Evolutionary conservation across 352 stramenopile genomes (phyloP).

Genomic region (Phytophthora aleatoria): DNA sequence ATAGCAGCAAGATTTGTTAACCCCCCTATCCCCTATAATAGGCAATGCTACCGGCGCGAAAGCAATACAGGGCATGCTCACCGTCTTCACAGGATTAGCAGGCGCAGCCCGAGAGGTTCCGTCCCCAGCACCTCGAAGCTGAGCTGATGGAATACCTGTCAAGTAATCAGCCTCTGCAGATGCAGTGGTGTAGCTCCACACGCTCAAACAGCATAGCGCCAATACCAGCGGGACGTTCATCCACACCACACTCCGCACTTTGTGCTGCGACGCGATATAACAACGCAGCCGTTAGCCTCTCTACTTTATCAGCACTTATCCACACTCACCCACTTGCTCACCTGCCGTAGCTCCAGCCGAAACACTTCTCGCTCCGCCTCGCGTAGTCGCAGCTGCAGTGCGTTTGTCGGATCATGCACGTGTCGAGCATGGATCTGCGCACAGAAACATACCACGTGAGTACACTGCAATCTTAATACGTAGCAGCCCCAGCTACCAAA

Average conservation of each 20-base stretch:
- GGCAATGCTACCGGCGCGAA: neutral
- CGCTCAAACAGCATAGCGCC: conserved; percentile 43
- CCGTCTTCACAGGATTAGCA: conserved; percentile 36
- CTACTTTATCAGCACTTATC: neutral
- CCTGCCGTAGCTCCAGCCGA: conserved; percentile 40
- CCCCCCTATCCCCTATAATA: neutral
- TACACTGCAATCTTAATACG: neutral
- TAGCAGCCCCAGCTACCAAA: neutral
- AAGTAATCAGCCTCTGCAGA: conserved; percentile 9
- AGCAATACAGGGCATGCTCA: conserved; percentile 6
- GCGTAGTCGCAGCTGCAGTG: conserved; percentile 47
- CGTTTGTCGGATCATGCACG: conserved; percentile 55
- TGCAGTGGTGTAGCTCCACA: conserved; percentile 37
- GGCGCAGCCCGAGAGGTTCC: neutral
- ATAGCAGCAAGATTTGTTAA: neutral
- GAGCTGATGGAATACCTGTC: conserved; percentile 1
- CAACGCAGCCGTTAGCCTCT: neutral
- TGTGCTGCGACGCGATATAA: conserved; percentile 27
- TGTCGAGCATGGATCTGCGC: conserved; percentile 46
- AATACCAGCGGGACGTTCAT: conserved; percentile 43
- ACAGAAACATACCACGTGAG: conserved; percentile 2
- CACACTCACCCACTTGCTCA: conserved; percentile 12
- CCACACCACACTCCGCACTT: conserved; percentile 40
- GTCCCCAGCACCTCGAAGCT: conserved; percentile 25
- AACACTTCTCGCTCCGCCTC: conserved; percentile 49